Percentiles rank a stretch among this genome's conserved stretches.
phyloP scores from a whole-genome alignment of 495 filamentous ascomycete genomes.

The Monascus purpureus region DNA sequence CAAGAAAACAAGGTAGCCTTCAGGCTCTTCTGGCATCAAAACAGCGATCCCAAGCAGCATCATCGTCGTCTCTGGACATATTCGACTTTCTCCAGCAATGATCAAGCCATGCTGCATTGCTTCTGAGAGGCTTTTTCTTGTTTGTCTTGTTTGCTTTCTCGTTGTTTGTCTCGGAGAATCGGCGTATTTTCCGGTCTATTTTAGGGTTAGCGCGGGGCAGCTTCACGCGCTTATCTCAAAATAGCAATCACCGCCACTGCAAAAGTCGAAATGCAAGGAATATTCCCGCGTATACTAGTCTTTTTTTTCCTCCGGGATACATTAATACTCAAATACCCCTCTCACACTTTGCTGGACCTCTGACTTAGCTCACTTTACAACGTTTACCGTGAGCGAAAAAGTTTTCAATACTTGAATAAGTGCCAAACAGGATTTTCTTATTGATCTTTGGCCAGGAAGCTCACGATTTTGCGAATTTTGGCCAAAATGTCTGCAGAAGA shows the following conservation, averaged over 20 bases:
- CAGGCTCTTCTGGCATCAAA: constrained; percentile 43
- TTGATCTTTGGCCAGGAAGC: no score
- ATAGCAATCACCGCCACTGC: constrained; percentile 18
- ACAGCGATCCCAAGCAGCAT: constrained; percentile 17
- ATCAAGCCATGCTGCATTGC: background rate
- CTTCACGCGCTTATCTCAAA: background rate
- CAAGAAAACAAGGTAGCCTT: constrained; percentile 43
- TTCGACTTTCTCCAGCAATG: constrained; percentile 43
- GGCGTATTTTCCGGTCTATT: background rate
- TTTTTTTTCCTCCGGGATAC: no score
- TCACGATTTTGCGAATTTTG: no score
- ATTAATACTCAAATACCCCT: constrained; percentile 5
- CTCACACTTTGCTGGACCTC: no score
- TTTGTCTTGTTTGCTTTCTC: background rate
- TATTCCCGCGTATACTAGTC: constrained; percentile 16
- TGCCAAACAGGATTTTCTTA: no score
- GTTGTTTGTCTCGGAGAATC: background rate
- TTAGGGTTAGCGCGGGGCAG: constrained; percentile 6
- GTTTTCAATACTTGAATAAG: no score
- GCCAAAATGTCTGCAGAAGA: constrained; percentile 25
- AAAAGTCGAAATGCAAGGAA: constrained; percentile 28
- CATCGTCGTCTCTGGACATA: constrained; percentile 31
- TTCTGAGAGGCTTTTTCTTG: background rate
- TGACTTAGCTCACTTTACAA: no score
- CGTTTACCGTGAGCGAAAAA: no score